A percentile compares a stretch with the other conserved stretches of the same genome.
phyloP scores from a whole-genome alignment of 495 filamentous ascomycete species.

The Letharia columbiana region DNA sequence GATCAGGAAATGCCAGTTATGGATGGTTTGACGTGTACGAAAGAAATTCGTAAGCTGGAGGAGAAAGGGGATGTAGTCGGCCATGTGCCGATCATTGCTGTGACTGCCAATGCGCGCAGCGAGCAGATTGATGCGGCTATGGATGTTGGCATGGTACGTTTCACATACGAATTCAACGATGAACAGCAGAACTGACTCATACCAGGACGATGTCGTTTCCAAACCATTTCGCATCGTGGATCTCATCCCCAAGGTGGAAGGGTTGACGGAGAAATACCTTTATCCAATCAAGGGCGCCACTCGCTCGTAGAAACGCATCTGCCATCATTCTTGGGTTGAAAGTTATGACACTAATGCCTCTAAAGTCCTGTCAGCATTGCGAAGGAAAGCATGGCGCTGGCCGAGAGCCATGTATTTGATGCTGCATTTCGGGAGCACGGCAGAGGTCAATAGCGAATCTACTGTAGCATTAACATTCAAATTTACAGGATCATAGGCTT shows the following conservation, averaged over 20 bases:
- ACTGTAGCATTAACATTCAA: not conserved
- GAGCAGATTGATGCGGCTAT: conserved; percentile 60
- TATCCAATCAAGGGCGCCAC: conserved; percentile 1
- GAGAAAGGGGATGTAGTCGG: conserved; percentile 38
- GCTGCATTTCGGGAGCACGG: not conserved
- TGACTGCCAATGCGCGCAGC: conserved; percentile 64
- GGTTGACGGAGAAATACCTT: conserved; percentile 10
- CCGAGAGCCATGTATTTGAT: not conserved
- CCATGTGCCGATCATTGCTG: conserved; percentile 66
- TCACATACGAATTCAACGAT: not conserved
- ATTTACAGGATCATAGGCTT: not conserved
- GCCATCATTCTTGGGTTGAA: not conserved
- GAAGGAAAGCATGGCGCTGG: conserved; percentile 6
- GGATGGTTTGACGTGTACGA: conserved; percentile 64
- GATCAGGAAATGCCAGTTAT: conserved; percentile 83
- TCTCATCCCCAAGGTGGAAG: conserved; percentile 56
- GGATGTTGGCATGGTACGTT: conserved; percentile 58
- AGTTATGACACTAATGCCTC: not conserved
- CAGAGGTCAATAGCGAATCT: not conserved
- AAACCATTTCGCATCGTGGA: conserved; percentile 73
- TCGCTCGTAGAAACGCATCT: not conserved
- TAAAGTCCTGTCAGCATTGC: not conserved
- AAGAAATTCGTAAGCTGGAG: conserved; percentile 57
- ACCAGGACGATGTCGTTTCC: conserved; percentile 68
- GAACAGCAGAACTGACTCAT: conserved; percentile 2